Conservation (phyloP, 129 eudicot species). For the Chrysanthemum seticuspe region DNA sequence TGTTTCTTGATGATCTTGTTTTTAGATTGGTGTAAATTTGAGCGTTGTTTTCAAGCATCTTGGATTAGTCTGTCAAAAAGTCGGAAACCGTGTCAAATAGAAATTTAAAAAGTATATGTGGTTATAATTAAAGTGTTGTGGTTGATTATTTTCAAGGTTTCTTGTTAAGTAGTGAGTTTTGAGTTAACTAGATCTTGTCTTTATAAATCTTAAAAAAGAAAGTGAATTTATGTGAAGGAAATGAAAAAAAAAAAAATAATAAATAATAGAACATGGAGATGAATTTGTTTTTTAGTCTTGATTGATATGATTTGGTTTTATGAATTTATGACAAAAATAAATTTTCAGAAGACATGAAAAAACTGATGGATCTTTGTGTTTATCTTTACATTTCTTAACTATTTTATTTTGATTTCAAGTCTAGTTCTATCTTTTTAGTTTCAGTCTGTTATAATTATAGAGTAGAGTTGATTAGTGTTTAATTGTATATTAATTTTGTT, state of each 20-base stretch:
- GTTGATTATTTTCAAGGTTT: constrained; percentile 1
- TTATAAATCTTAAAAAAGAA: constrained; percentile 12
- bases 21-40: background rate
- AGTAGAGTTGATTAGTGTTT: background rate
- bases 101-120: background rate
- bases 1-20: constrained; percentile 20
- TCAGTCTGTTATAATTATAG: background rate
- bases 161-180: constrained; percentile 8
- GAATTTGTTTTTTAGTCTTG: background rate
- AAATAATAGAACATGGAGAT: background rate
- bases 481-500: constrained; percentile 9
- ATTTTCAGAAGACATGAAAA: too few species aligned
- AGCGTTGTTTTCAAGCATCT: too few species aligned
- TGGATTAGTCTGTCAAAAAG: too few species aligned
- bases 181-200: constrained; percentile 28
- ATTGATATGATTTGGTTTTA: background rate
- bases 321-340: too few species aligned
- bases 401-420: background rate
- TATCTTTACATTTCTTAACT: background rate
- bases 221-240: background rate
- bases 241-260: background rate
- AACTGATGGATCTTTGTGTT: too few species aligned
- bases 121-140: background rate
- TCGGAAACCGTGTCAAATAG: background rate
- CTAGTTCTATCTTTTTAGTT: background rate